Conservation (phyloP, 495 filamentous ascomycete species). For the Cetradonia linearis region DNA sequence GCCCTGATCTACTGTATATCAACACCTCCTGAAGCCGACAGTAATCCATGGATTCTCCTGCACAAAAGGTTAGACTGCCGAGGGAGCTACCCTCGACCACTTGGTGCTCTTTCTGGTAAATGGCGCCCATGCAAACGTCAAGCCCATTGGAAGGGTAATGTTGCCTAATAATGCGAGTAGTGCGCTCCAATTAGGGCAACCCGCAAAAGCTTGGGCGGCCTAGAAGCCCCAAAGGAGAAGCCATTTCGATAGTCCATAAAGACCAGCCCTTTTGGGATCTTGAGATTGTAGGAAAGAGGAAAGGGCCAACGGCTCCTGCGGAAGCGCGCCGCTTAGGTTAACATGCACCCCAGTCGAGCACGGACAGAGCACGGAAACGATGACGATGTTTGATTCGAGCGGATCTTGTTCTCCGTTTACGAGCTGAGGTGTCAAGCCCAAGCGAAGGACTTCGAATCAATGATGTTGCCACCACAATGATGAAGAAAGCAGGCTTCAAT, state of each 20-base stretch:
- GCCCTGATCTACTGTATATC: neutral
- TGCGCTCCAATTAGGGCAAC: neutral
- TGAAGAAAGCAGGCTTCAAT: neutral
- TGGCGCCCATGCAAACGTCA: neutral
- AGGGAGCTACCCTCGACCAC: neutral
- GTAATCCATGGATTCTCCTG: neutral
- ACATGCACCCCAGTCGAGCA: neutral
- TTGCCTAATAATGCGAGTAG: neutral
- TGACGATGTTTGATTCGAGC: neutral
- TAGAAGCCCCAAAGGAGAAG: neutral
- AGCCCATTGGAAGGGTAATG: constrained; percentile 1
- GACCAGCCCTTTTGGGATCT: neutral
- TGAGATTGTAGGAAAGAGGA: neutral
- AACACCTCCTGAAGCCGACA: neutral
- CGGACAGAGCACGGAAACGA: neutral
- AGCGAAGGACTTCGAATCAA: neutral
- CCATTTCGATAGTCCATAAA: constrained; percentile 1
- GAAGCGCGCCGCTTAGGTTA: constrained; percentile 1
- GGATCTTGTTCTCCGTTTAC: neutral
- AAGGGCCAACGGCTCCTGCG: neutral
- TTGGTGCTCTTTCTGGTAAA: neutral
- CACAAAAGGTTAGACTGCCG: neutral
- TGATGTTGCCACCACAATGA: neutral
- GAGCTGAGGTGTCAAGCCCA: neutral
- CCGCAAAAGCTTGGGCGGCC: neutral